phyloP scores from a whole-genome alignment of 1,139 yeast species.

The Kazachstania sp. region DNA sequence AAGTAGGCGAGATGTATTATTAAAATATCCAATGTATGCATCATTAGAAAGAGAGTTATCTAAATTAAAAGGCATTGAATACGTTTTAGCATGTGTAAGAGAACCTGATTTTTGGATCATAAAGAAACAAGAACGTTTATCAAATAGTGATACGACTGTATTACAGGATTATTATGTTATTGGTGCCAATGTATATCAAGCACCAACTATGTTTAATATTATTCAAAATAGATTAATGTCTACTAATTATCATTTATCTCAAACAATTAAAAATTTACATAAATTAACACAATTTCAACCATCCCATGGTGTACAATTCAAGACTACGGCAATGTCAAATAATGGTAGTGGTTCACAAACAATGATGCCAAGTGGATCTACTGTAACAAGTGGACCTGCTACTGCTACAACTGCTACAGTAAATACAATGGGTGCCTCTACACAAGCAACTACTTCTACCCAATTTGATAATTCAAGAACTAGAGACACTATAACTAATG shows the following conservation, averaged over 20 bases:
- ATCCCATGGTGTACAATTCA: conserved; percentile 30
- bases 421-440: conserved; percentile 6
- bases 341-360: conserved; percentile 5
- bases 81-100: conserved; percentile 59
- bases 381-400: conserved; percentile 4
- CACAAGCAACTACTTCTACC: conserved; percentile 7
- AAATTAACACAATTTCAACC: conserved; percentile 28
- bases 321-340: conserved; percentile 1
- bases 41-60: conserved; percentile 45
- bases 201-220: conserved; percentile 57
- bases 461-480: conserved; percentile 9
- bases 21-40: conserved; percentile 26
- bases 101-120: conserved; percentile 94
- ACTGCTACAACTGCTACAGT: conserved; percentile 4
- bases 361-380: neutral
- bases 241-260: conserved; percentile 22
- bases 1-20: conserved; percentile 20
- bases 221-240: conserved; percentile 46
- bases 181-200: conserved; percentile 89
- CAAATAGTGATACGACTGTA: conserved; percentile 44
- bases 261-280: conserved; percentile 20
- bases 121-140: conserved; percentile 61
- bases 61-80: conserved; percentile 82
- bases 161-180: conserved; percentile 74
- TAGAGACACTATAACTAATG: conserved; percentile 19